phyloP scores from a whole-genome alignment of 1,284 basidiomycete genomes.

The Uromyces viciae-fabae region DNA sequence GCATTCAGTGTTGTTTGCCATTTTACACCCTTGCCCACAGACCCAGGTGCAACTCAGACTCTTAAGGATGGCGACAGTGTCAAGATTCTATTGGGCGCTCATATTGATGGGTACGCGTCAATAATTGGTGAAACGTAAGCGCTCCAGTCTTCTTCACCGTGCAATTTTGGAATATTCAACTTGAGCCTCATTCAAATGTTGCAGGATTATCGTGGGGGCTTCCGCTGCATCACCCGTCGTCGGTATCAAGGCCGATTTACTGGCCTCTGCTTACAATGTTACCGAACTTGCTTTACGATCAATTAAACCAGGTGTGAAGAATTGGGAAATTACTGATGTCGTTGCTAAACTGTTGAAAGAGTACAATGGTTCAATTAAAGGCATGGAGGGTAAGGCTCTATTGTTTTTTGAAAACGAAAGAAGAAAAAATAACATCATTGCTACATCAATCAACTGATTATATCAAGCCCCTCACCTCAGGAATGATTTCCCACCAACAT shows the following conservation, averaged over 20 bases:
- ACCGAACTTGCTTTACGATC: slow-evolving; percentile 71
- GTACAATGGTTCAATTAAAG: slow-evolving; percentile 50
- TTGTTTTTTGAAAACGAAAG: not conserved
- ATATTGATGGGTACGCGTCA: slow-evolving; percentile 86
- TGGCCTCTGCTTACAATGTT: slow-evolving; percentile 88
- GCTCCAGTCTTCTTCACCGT: not conserved
- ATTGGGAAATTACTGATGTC: slow-evolving; percentile 87
- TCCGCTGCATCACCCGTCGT: slow-evolving; percentile 69
- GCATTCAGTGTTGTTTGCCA: slow-evolving; percentile 71
- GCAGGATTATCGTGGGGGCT: slow-evolving; percentile 69
- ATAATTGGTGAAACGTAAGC: slow-evolving; percentile 76
- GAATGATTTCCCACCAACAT: slow-evolving; percentile 84
- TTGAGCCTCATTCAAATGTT: not conserved
- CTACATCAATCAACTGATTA: not conserved
- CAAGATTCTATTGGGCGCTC: slow-evolving; percentile 90
- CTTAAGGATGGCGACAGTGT: slow-evolving; percentile 88
- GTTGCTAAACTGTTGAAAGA: slow-evolving; percentile 65
- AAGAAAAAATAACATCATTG: not conserved
- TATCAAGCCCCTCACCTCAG: not conserved
- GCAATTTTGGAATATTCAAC: not conserved
- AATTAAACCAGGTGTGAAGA: slow-evolving; percentile 67
- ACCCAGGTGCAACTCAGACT: slow-evolving; percentile 67
- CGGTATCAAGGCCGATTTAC: slow-evolving; percentile 78
- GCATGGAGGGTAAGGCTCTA: slow-evolving; percentile 33
- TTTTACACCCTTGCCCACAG: slow-evolving; percentile 61